Base-by-base conservation (phyloP, 768 basidiomycete species). In the Tulasnella sp. region DNA sequence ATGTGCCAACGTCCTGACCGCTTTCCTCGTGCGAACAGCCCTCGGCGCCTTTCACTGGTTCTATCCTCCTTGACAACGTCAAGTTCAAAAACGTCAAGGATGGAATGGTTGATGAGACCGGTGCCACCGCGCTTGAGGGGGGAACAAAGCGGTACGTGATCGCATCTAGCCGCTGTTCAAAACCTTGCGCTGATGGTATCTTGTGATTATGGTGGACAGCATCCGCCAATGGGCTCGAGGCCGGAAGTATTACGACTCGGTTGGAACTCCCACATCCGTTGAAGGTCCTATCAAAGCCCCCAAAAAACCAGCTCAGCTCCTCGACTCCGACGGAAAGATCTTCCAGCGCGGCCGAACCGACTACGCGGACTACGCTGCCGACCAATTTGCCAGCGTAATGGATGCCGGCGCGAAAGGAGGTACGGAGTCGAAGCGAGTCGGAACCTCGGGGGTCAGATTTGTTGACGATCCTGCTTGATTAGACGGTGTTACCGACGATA, bases 401-500 rank as follows among this genome's bases (percentile, higher is more conserved):
- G 89, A 89, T 80, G 83, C 91, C 77, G 94, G 93, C 31, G 94
- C 93, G 6, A 88, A 87, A 81, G 94, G 94, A 72, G 64, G 64
- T 69, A 69, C 18, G 64, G 2, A 31, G 28, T 28, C n/a, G n/a
- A n/a, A n/a, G n/a, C 4, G 28, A n/a, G 28, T 69, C 14, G 64
- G 31, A 54, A n/a, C 54, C n/a, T 22, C 5, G n/a, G n/a, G 7
- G 18, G 28, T 20, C 64, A 37, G 11, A 69, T 69, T 69, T 16
- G 46, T 37, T 37, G 34, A 69, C 64, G 1, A 11, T 16, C 64
- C 12, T 31, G 60, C 14, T 20, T 37, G 12, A 31, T 37, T 69
- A 69, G 93, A 95, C 83, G 94, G 94, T n/a, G 83, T 84, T 37
- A 92, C 93, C 4, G 94, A 96, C 84, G 94, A 96, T 84, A 94